Base-by-base conservation (phyloP, 169 alveolate species). In the Plasmodium adleri region DNA sequence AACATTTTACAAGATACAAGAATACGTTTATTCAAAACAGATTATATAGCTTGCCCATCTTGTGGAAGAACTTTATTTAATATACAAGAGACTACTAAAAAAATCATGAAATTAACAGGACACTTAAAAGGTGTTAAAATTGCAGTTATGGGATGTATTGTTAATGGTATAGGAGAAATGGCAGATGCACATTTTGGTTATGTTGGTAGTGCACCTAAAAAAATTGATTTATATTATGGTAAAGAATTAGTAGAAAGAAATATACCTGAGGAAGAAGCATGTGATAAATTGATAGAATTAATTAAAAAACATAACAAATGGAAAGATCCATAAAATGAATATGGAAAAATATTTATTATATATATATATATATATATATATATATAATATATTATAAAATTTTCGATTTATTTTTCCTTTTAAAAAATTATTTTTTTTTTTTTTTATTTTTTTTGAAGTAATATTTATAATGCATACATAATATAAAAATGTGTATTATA, bases 101-200 rank as follows among this genome's bases (percentile, higher is more conserved):
- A 93, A 32, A 94, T 96, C 47, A 92, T 93, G 86, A 74, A 88
- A 62, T 88, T 95, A 22, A 94, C 96, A 17, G 98, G 98, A 7
- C 98, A 96, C 70, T 88, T 96, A 64, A 96, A 97, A 17, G 98
- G 98, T 24, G 96, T 96, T 39, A 92, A 95, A 17, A 93, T 96
- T 47, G 98, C 98, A 9, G 95, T 96, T 60, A 96, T 96, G 98
- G 98, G 98, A 9, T 96, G 98, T 88, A 95, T 96, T 56, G 98
- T 96, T 72, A 96, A 96, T 72, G 98, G 98, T n/a, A 95, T 95
- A 15, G 98, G 98, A 0, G 98, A 96, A 74, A 96, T 96, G 98
- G 98, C 97, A 0, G 98, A 96, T 72, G 98, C 98, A n/a, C 97
- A 96, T 88, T 96, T 96, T 72, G 98, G 98, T 60, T 96, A 96